Evolutionary conservation across 83 land plant genomes (phyloP).

Genomic region (Picea mariana): DNA sequence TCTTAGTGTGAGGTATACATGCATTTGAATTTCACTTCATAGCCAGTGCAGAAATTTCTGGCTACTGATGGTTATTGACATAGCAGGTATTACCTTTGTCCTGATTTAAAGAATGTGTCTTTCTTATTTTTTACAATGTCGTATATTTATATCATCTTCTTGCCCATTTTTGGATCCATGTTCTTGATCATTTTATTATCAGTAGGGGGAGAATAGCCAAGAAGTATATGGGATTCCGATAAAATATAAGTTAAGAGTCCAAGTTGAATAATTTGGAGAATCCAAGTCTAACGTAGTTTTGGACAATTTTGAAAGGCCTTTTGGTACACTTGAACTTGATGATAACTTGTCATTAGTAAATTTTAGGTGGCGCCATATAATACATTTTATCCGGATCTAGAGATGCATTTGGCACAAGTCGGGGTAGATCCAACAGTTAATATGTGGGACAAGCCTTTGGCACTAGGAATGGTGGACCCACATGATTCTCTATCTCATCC

Average conservation of each 20-base stretch:
- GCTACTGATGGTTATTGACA: no score
- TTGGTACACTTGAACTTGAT: not conserved
- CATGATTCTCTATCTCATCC: conserved; percentile 92
- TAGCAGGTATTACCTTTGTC: no score
- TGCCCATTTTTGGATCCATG: not conserved
- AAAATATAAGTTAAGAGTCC: not conserved
- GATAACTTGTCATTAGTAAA: conserved; percentile 6
- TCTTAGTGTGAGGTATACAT: not conserved
- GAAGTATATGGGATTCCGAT: not conserved
- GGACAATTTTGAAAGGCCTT: not conserved
- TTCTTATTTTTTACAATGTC: no score
- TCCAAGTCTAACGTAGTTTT: no score
- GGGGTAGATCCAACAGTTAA: conserved; percentile 78
- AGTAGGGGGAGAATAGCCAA: not conserved
- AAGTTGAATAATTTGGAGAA: not conserved
- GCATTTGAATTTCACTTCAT: no score
- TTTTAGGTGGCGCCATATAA: conserved; percentile 98
- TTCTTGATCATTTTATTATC: not conserved
- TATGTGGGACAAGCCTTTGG: conserved; percentile 85
- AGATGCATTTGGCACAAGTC: conserved; percentile 79
- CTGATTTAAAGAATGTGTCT: no score
- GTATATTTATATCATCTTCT: not conserved
- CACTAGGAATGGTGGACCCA: conserved; percentile 91
- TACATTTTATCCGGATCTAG: conserved; percentile 85
- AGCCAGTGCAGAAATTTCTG: no score